Evolutionary conservation across 192 early-diverging fungal genomes (phyloP).

Genomic region (Coemansia sp.): DNA sequence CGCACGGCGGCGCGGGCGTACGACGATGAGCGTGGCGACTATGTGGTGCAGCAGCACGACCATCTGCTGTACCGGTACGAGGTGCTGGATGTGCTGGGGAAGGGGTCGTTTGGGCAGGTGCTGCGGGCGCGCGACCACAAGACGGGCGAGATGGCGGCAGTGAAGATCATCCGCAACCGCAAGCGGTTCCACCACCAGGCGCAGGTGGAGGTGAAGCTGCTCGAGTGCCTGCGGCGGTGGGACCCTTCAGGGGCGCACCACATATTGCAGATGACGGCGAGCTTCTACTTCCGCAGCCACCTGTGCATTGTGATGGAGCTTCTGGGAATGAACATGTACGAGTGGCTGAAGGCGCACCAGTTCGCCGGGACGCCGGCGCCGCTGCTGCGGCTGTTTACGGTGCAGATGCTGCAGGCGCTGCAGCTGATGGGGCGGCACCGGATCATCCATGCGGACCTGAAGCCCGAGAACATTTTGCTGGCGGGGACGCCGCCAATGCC

Average conservation of each 20-base stretch:
- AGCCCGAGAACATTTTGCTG: conserved; percentile 93
- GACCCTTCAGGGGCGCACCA: conserved; percentile 78
- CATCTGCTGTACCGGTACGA: conserved; percentile 95
- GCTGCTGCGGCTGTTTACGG: conserved; percentile 59
- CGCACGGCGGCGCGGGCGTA: conserved; percentile 52
- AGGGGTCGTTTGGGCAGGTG: conserved; percentile 95
- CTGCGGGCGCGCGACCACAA: conserved; percentile 94
- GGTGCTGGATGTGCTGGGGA: conserved; percentile 84
- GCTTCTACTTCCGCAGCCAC: conserved; percentile 94
- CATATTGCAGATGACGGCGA: conserved; percentile 84
- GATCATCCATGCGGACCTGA: conserved; percentile 96
- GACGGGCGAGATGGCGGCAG: conserved; percentile 77
- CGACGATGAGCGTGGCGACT: conserved; percentile 96
- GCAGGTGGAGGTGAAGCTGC: conserved; percentile 89
- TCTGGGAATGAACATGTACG: conserved; percentile 93
- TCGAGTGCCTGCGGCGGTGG: conserved; percentile 81
- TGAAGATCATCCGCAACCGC: conserved; percentile 97
- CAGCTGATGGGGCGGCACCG: conserved; percentile 66
- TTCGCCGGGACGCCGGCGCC: conserved; percentile 72
- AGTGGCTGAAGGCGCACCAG: conserved; percentile 90
- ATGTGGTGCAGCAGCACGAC: conserved; percentile 81
- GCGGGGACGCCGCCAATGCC: conserved; percentile 62
- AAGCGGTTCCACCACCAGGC: conserved; percentile 96
- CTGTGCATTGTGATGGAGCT: conserved; percentile 94
- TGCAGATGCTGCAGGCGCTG: conserved; percentile 83